A percentile compares a stretch with the other conserved stretches of the same genome.
These are phyloP conservation scores for Fusarium sp. DNA, from an alignment of 2,329 filamentous ascomycete species.

Conservation along the genomic window DNA sequence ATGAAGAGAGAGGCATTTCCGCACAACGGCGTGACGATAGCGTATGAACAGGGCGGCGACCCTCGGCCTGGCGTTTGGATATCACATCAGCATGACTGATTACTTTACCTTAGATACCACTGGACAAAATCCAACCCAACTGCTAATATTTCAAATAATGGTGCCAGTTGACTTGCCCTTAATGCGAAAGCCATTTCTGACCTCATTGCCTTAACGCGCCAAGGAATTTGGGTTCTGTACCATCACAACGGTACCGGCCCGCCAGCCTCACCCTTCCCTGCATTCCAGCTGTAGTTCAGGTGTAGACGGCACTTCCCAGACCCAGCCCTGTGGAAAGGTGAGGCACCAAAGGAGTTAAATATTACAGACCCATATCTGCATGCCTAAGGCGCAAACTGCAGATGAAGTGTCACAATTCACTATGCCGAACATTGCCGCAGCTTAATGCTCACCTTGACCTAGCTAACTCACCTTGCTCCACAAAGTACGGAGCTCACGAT, in stretches of 20 bases:
- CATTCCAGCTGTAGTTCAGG: constrained; percentile 1
- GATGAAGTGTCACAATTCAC: neutral
- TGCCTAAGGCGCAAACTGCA: constrained; percentile 22
- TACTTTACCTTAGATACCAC: constrained; percentile 36
- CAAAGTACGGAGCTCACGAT: constrained; percentile 4
- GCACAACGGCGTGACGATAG: constrained; percentile 29
- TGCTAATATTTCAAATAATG: neutral
- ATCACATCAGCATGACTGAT: constrained; percentile 5
- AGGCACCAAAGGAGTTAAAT: constrained; percentile 12
- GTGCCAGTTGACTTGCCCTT: neutral
- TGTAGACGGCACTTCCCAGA: neutral
- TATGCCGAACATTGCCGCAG: constrained; percentile 35
- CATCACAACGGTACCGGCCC: constrained; percentile 16
- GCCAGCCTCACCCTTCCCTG: constrained; percentile 2
- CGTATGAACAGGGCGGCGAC: constrained; percentile 35
- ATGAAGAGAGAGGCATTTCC: constrained; percentile 32
- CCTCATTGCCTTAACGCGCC: neutral
- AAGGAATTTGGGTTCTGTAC: neutral
- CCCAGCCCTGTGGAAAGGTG: neutral
- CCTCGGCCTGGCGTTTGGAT: constrained; percentile 25
- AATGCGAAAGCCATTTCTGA: neutral
- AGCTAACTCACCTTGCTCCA: constrained; percentile 19
- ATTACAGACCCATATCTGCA: neutral
- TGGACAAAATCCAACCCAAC: constrained; percentile 12
- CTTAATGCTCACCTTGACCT: constrained; percentile 5